Evolutionary conservation across 805 yeast genomes (phyloP), one percentile per base, ranked within the genome.

Genomic region (Osmozyma mogii): DNA sequence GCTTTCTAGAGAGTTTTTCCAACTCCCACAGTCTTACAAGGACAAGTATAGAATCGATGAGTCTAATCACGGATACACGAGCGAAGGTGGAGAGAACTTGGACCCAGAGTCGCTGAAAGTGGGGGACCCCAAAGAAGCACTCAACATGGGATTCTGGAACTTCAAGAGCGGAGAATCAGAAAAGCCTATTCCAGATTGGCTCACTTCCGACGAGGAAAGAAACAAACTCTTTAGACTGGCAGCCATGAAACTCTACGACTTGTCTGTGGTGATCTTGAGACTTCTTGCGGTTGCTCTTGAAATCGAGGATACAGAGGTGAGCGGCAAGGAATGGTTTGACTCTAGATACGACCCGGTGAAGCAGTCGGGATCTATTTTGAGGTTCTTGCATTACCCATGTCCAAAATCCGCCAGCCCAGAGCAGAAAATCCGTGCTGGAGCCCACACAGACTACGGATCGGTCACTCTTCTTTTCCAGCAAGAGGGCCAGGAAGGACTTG

Each of bases 371-470:
- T 62, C 84, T 2, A 70, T 84, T 0, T 69, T 84, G 45, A 59
- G 94, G 45, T 61, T 84, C 44, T 56, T 83, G 25, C 84, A 75
- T 44, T 83, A 83, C 45, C 94, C 92, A 1, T 69, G 77, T 8
- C 75, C 67, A 30, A 61, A 62, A 32, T 41, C 66, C 6, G 53
- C 56, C 25, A 64, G 56, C 29, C 72, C 75, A 6, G 75, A 73
- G 35, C 67, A 72, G 15, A 70, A 63, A 14, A 67, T 78, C 27
- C 62, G 84, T 30, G 92, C 92, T 4, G 94, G 94, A 24, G 92
- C 94, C 6, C 94, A 84, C 42, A 83, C 94, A 0, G 94, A 84
- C 47, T 83, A 83, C 45, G 94, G 94, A 3, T 69, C 84, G 2
- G 55, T 80, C 37, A 82, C 94, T 0, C 53, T 83, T 18, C 57